Conservation (phyloP, 163 green algal species). For the Chlorella variabilis region DNA sequence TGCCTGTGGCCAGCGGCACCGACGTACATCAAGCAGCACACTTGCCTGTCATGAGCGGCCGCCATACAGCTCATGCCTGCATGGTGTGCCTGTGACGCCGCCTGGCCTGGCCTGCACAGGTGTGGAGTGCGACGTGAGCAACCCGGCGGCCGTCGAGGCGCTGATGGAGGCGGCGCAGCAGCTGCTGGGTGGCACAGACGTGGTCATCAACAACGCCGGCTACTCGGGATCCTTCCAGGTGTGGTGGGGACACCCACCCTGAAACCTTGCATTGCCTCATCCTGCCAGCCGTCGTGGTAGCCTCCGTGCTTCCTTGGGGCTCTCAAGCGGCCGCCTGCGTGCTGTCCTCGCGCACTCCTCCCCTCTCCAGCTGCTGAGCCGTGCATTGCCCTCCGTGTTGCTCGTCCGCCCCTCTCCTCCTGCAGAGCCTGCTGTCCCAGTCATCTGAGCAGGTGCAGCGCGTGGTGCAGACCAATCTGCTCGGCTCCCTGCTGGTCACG, state of each 20-base stretch:
- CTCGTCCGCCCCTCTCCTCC: no score
- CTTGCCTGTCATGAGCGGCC: no score
- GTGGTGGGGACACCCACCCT: no score
- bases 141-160: slow-evolving; percentile 51
- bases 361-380: not conserved
- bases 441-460: slow-evolving; percentile 57
- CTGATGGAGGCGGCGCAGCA: slow-evolving; percentile 49
- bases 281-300: no score
- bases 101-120: no score
- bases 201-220: slow-evolving; percentile 84
- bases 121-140: slow-evolving; percentile 67
- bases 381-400: not conserved
- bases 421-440: slow-evolving; percentile 56
- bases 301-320: no score
- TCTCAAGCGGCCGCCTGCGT: no score
- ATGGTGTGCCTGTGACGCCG: not conserved
- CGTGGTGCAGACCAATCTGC: slow-evolving; percentile 81
- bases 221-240: slow-evolving; percentile 71
- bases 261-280: no score
- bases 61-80: no score
- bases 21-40: no score
- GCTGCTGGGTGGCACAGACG: slow-evolving; percentile 68
- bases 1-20: not conserved
- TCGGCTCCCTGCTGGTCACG: slow-evolving; percentile 75
- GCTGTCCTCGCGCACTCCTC: not conserved